Base-by-base conservation (phyloP, 352 stramenopile genomes). In the Phytopythium delawarense region DNA sequence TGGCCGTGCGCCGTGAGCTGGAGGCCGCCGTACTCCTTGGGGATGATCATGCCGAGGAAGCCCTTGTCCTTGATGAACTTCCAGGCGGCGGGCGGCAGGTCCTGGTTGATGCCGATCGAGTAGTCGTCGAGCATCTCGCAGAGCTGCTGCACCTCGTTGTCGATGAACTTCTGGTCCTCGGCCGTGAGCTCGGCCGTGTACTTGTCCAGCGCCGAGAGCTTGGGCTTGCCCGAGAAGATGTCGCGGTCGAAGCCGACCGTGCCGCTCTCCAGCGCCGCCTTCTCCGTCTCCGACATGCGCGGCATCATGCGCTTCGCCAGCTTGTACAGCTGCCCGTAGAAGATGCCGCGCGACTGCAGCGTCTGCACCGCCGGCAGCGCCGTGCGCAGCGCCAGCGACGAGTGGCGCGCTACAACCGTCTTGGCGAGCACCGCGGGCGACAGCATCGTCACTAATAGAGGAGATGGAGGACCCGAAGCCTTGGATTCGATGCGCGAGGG, bases 41-140 rank as follows among this genome's bases (percentile, higher is more conserved):
- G 96, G 67, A 99, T 99, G 72, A 99, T 99, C 86, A 99, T 98
- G 34, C 92, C 95, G 52, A 99, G 90, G 71, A 99, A 99, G 9
- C 92, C 91, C 68, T 97, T 91, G 61, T 97, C 82, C 65, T 97
- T 96, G 81, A 98, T 98, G 67, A 96, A 98, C 74, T 98, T 94
- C 96, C 96, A 98, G 32, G 89, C 91, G 44, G 96, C 84, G 34
- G 87, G 79, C 34, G 89, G 87, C 67, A 98, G 88, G 62, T 99
- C 96, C 67, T 98, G 94, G 23, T 92, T 73, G 45, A 75, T 79
- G n/a, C 83, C 83, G 51, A 99, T 84, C 40, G 96, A 74, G 71
- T 99, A 97, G 70, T 99, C 97, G 67, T 99, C 95, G 7, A 99
- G 77, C 70, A 99, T 88, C 71, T 96, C 83, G 70, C 96, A 99